These are phyloP conservation scores for Ephemerocybe angulata DNA, from an alignment of 768 basidiomycete species.

Conservation along the genomic window DNA sequence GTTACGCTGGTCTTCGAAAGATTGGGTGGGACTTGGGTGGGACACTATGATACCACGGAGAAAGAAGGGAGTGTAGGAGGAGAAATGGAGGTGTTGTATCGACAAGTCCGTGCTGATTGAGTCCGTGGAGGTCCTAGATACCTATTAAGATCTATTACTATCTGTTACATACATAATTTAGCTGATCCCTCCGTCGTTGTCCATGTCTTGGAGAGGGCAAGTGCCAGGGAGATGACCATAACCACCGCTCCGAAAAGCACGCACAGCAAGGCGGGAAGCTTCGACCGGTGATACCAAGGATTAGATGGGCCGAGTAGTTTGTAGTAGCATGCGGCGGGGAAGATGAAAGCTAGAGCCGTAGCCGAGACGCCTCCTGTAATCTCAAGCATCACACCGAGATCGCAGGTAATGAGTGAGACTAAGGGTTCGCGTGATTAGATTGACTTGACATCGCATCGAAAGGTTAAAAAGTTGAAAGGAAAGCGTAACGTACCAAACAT, in stretches of 20 bases:
- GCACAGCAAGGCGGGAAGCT: conserved; percentile 73
- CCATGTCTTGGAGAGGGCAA: conserved; percentile 80
- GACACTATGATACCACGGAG: too few species aligned
- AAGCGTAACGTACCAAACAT: conserved; percentile 48
- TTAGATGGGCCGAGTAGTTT: conserved; percentile 56
- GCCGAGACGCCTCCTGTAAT: conserved; percentile 96
- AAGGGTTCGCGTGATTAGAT: conserved; percentile 12
- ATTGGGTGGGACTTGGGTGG: too few species aligned
- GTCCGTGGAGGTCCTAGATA: conserved; percentile 4
- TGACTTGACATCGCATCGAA: neutral
- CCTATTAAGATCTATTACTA: neutral
- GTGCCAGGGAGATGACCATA: conserved; percentile 70
- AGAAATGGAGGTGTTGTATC: too few species aligned
- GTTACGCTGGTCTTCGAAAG: too few species aligned
- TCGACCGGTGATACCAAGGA: conserved; percentile 67
- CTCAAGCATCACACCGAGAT: conserved; percentile 97
- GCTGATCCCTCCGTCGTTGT: conserved; percentile 60
- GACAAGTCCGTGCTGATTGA: too few species aligned
- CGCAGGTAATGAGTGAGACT: conserved; percentile 93
- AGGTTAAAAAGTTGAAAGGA: neutral
- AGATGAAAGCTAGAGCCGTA: conserved; percentile 89
- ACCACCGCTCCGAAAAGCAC: conserved; percentile 72
- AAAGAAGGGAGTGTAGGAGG: too few species aligned
- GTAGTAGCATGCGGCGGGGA: conserved; percentile 83
- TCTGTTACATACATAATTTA: conserved; percentile 57